These are phyloP conservation scores for Petunia hybrid DNA, from an alignment of 305 asterid species.

Conservation along the genomic window DNA sequence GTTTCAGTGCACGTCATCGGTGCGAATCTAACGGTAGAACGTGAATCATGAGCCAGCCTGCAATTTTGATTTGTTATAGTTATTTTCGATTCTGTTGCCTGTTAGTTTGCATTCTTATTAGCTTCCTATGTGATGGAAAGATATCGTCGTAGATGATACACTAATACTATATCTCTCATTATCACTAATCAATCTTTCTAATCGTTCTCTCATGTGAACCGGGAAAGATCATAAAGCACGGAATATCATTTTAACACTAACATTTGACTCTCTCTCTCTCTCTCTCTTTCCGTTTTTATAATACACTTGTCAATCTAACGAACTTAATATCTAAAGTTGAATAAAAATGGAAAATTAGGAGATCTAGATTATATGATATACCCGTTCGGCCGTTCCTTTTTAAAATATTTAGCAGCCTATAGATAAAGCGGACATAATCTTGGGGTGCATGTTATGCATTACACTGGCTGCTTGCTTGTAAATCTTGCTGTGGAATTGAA, in stretches of 20 bases:
- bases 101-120: not conserved
- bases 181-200: not conserved
- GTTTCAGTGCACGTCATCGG: too few relatives aligned
- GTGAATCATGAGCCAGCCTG: not conserved
- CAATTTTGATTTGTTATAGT: not conserved
- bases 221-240: not conserved
- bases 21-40: not conserved
- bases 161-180: not conserved
- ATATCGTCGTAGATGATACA: constrained; percentile 22
- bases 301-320: too few relatives aligned
- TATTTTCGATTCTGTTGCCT: not conserved
- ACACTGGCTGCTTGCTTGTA: not conserved
- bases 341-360: not conserved
- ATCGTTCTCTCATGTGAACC: not conserved
- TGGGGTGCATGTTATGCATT: not conserved
- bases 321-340: too few relatives aligned
- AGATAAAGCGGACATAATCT: not conserved
- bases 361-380: not conserved
- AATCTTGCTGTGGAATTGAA: not conserved
- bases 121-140: not conserved
- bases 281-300: too few relatives aligned
- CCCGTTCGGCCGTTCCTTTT: not conserved
- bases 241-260: not conserved
- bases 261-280: too few relatives aligned
- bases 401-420: not conserved